phyloP scores from a whole-genome alignment of 2,329 filamentous ascomycete genomes.

The Curvularia eragrostidis region DNA sequence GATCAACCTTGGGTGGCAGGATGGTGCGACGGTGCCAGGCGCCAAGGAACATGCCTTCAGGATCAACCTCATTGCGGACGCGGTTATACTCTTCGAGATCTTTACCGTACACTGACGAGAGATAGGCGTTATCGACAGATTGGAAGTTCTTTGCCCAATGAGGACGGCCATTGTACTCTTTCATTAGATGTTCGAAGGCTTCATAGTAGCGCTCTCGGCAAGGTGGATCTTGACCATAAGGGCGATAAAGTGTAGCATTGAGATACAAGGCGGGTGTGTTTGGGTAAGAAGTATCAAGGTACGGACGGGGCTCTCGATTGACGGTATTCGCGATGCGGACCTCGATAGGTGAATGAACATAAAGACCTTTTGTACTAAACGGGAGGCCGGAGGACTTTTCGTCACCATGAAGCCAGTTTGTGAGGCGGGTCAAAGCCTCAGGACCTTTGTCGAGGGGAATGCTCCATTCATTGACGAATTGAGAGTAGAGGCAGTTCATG shows the following conservation, averaged over 20 bases:
- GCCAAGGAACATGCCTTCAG: slow-evolving; percentile 85
- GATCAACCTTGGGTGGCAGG: slow-evolving; percentile 39
- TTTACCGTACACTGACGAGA: slow-evolving; percentile 73
- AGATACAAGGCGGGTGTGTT: slow-evolving; percentile 82
- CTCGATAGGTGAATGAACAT: slow-evolving; percentile 89
- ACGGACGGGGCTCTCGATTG: slow-evolving; percentile 61
- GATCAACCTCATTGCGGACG: slow-evolving; percentile 74
- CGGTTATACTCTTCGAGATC: slow-evolving; percentile 70
- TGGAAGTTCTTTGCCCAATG: slow-evolving; percentile 95
- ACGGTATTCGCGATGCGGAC: slow-evolving; percentile 82
- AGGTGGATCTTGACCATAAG: slow-evolving; percentile 78
- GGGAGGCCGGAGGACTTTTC: slow-evolving; percentile 75
- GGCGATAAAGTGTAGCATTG: slow-evolving; percentile 87
- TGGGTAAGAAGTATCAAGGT: slow-evolving; percentile 73
- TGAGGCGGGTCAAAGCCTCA: slow-evolving; percentile 82
- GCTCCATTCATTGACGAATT: slow-evolving; percentile 98
- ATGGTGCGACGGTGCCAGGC: slow-evolving; percentile 78
- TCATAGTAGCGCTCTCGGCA: slow-evolving; percentile 81
- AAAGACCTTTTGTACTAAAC: slow-evolving; percentile 78
- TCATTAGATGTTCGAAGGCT: slow-evolving; percentile 91
- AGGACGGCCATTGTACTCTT: slow-evolving; percentile 78
- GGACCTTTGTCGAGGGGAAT: slow-evolving; percentile 85
- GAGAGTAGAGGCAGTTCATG: slow-evolving; percentile 98
- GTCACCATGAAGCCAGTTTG: slow-evolving; percentile 84
- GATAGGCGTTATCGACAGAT: slow-evolving; percentile 63